phyloP scores from a whole-genome alignment of 2,329 filamentous ascomycete genomes.

The Podosphaera leucotricha region DNA sequence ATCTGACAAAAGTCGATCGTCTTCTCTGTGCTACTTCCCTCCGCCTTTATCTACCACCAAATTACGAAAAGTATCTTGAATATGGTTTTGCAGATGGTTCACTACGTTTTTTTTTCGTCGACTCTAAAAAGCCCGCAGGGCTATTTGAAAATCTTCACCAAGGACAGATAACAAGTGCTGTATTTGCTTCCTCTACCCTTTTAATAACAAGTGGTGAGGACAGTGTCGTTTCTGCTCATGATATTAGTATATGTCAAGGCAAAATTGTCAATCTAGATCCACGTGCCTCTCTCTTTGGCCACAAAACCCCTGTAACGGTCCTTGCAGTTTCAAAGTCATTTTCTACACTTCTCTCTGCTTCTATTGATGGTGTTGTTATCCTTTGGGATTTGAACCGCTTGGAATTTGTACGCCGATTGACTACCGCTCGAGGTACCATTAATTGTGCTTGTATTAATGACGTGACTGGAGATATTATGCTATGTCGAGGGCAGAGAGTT shows the following conservation, averaged over 20 bases:
- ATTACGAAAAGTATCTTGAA: constrained; percentile 76
- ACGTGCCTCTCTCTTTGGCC: constrained; percentile 66
- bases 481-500: constrained; percentile 56
- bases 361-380: constrained; percentile 58
- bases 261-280: constrained; percentile 61
- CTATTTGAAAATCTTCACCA: constrained; percentile 87
- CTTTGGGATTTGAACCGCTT: constrained; percentile 88
- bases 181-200: constrained; percentile 74
- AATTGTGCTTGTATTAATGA: constrained; percentile 77
- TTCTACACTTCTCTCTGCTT: constrained; percentile 66
- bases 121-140: constrained; percentile 61
- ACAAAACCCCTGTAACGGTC: constrained; percentile 59
- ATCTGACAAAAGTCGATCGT: constrained; percentile 57
- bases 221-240: constrained; percentile 73
- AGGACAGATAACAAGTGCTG: constrained; percentile 61
- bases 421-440: constrained; percentile 25
- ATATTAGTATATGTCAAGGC: constrained; percentile 34
- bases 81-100: constrained; percentile 93
- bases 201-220: constrained; percentile 83
- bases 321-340: constrained; percentile 75
- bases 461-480: constrained; percentile 67
- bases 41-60: constrained; percentile 63
- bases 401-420: constrained; percentile 59
- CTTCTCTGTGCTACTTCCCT: constrained; percentile 67
- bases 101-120: constrained; percentile 70